A percentile compares a stretch with the other conserved stretches of the same genome.
These are phyloP conservation scores for Pezicula carpinea DNA, from an alignment of 2,329 filamentous ascomycete species.

Conservation along the genomic window DNA sequence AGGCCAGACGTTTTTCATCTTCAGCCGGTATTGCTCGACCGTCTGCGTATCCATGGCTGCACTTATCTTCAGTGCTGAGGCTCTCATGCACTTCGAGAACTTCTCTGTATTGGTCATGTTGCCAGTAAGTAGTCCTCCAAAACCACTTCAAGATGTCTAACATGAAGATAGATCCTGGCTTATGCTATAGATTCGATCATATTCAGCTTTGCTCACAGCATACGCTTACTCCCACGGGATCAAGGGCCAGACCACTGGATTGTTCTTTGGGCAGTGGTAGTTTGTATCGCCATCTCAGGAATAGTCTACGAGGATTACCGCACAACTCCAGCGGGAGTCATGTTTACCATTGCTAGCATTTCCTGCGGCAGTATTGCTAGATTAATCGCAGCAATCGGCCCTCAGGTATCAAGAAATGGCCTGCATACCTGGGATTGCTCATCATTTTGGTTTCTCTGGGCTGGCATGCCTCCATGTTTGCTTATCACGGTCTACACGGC, in stretches of 20 bases:
- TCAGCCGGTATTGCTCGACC: constrained; percentile 10
- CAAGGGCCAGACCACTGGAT: constrained; percentile 8
- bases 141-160: constrained; percentile 4
- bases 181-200: constrained; percentile 23
- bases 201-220: constrained; percentile 14
- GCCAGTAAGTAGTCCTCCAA: constrained; percentile 12
- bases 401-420: constrained; percentile 11
- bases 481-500: constrained; percentile 17
- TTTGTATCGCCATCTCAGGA: constrained; percentile 6
- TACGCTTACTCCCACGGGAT: constrained; percentile 11
- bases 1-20: constrained; percentile 10
- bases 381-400: constrained; percentile 17
- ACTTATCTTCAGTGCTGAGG: constrained; percentile 16
- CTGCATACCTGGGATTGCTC: constrained; percentile 14
- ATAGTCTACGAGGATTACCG: constrained; percentile 21
- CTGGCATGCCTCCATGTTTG: constrained; percentile 17
- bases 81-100: constrained; percentile 19
- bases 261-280: constrained; percentile 13
- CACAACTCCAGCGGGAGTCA: constrained; percentile 13
- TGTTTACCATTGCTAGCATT: constrained; percentile 14
- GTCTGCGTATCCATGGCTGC: constrained; percentile 7
- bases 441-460: constrained; percentile 17
- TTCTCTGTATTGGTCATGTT: constrained; percentile 23
- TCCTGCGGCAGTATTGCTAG: constrained; percentile 19
- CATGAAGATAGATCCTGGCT: constrained; percentile 18